Conservation (phyloP, 225 moss, liverwort and hornwort genomes). For the Physcomitrellopsis africana region DNA sequence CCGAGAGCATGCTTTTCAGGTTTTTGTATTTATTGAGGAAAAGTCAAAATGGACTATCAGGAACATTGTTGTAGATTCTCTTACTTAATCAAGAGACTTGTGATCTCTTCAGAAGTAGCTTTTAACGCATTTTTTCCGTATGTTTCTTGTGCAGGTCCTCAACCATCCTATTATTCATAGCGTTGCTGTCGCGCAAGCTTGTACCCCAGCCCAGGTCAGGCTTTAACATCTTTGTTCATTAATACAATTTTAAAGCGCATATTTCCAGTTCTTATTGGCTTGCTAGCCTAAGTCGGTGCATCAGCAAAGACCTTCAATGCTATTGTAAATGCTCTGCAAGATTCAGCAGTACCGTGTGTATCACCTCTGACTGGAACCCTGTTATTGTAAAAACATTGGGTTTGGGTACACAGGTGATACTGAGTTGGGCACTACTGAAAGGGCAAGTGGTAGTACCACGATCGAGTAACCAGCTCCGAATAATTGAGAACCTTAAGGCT, state of each 20-base stretch:
- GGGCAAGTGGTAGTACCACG: slow-evolving; percentile 51
- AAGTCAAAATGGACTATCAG: not conserved
- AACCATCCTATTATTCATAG: slow-evolving; percentile 40
- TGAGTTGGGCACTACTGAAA: slow-evolving; percentile 47
- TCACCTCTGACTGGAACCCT: not conserved
- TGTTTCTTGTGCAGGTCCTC: slow-evolving; percentile 40
- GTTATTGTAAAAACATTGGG: not conserved
- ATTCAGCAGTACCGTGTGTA: not conserved
- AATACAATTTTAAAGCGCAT: not conserved
- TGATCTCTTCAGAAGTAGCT: not conserved
- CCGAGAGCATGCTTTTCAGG: not conserved
- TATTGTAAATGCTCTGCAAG: not conserved
- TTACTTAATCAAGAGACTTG: slow-evolving; percentile 3
- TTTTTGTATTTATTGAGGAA: not conserved
- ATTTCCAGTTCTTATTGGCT: not conserved
- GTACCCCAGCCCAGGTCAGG: slow-evolving; percentile 50
- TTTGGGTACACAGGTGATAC: slow-evolving; percentile 42
- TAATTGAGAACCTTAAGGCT: slow-evolving; percentile 40
- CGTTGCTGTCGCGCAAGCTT: slow-evolving; percentile 43
- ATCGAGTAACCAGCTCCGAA: slow-evolving; percentile 38
- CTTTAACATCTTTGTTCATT: not conserved
- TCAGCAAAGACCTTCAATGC: not conserved
- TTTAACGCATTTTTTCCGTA: not conserved
- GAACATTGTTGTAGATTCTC: not conserved
- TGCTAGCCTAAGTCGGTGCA: not conserved